Percentiles rank a stretch among this genome's conserved stretches.
phyloP scores from a whole-genome alignment of 2,329 filamentous ascomycete species.

The Amesomyces nigricolor region DNA sequence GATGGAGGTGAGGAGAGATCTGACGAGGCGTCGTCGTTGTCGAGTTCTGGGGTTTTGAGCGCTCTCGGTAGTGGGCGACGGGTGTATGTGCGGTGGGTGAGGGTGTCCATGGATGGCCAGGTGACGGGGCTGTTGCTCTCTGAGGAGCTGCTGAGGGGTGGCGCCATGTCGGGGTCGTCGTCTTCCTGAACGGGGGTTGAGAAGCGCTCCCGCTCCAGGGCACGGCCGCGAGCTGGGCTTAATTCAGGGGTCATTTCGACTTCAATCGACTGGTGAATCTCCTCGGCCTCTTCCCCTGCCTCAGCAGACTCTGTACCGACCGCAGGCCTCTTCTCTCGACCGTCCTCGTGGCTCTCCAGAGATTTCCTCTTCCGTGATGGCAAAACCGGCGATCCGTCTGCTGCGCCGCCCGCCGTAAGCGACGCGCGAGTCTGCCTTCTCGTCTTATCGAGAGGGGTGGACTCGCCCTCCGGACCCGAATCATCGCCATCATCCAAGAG shows the following conservation, averaged over 20 bases:
- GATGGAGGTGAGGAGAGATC: conserved; percentile 60
- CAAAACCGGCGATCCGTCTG: conserved; percentile 16
- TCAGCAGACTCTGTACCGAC: conserved; percentile 15
- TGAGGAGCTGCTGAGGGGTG: conserved; percentile 47
- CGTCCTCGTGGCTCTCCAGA: conserved; percentile 37
- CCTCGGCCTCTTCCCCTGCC: conserved; percentile 9
- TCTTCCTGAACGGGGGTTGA: conserved; percentile 35
- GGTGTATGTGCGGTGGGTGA: conserved; percentile 40
- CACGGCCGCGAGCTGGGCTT: conserved; percentile 12
- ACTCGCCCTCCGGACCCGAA: conserved; percentile 29
- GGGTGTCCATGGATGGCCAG: conserved; percentile 49
- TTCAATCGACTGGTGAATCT: conserved; percentile 27
- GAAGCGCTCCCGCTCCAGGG: conserved; percentile 10
- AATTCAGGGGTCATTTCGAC: conserved; percentile 20
- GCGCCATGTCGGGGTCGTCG: conserved; percentile 48
- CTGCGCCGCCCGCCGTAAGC: background rate
- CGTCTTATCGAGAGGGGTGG: conserved; percentile 23
- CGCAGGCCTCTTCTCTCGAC: conserved; percentile 30
- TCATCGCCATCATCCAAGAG: conserved; percentile 25
- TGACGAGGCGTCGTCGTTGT: conserved; percentile 41
- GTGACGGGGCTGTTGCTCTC: conserved; percentile 37
- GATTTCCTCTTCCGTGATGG: conserved; percentile 54
- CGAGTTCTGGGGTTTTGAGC: conserved; percentile 34
- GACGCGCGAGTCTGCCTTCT: conserved; percentile 21
- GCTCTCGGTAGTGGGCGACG: conserved; percentile 26